Conservation (phyloP, 257 asterid species). For the Nicotiana paniculata region DNA sequence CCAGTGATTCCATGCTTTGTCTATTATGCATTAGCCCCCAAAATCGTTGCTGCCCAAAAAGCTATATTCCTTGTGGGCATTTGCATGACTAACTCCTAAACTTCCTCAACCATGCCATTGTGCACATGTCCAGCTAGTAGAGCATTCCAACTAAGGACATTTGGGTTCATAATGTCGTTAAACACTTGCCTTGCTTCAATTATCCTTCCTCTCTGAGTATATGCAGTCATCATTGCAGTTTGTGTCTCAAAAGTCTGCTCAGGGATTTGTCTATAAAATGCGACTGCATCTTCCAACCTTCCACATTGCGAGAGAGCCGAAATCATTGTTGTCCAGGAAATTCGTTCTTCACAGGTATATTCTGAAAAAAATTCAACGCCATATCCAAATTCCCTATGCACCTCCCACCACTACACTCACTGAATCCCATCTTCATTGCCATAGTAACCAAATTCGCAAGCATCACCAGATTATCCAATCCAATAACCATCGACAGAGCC, state of each 20-base stretch:
- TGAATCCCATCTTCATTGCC: slow-evolving; percentile 9
- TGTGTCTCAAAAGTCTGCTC: not conserved
- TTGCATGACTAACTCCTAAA: slow-evolving; percentile 10
- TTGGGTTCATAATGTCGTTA: slow-evolving; percentile 11
- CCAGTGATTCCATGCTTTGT: slow-evolving; percentile 4
- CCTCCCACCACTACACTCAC: slow-evolving; percentile 15
- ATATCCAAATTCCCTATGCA: slow-evolving; percentile 9
- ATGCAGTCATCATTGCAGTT: slow-evolving; percentile 24
- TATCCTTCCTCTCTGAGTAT: slow-evolving; percentile 18
- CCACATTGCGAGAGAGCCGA: slow-evolving; percentile 11
- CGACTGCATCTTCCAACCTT: slow-evolving; percentile 16
- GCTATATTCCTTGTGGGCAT: slow-evolving; percentile 16
- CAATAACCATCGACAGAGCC: not conserved
- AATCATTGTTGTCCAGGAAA: slow-evolving; percentile 20
- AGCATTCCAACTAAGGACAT: slow-evolving; percentile 18
- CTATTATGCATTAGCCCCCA: slow-evolving; percentile 19
- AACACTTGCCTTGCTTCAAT: slow-evolving; percentile 14
- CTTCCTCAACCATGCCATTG: slow-evolving; percentile 25
- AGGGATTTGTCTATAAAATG: slow-evolving; percentile 10
- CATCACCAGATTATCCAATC: slow-evolving; percentile 10
- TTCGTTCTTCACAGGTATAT: slow-evolving; percentile 13
- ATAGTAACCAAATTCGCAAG: slow-evolving; percentile 5
- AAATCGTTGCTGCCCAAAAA: slow-evolving; percentile 24
- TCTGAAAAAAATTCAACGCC: slow-evolving; percentile 16
- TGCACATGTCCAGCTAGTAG: not conserved